Evolutionary conservation across 2,329 filamentous ascomycete species (phyloP), one percentile per base, ranked within the genome.

Genomic region (Fusarium austroafricanum): DNA sequence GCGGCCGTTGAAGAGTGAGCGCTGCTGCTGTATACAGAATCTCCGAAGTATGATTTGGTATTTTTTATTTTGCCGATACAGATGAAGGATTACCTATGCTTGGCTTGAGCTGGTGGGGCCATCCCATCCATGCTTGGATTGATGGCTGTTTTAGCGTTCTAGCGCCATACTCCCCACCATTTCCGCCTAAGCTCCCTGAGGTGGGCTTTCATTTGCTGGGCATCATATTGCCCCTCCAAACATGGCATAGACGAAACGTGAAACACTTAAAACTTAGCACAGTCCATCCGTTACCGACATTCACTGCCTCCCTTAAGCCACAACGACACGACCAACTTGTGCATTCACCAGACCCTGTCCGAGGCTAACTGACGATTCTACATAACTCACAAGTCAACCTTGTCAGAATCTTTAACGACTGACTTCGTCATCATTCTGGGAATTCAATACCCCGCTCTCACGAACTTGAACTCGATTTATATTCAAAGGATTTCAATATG

Each of bases 101-200:
- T 26, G 26, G 9, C 26, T 26, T 38, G 57, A 46, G 42, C 45
- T 65, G 46, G 70, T 72, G 70, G 70, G 71, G 44, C 61, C 35
- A 35, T 56, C 10, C 49, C 42, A 40, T n/a, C n/a, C n/a, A n/a
- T n/a, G n/a, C n/a, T n/a, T n/a, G n/a, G n/a, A n/a, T 21, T 10
- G n/a, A 21, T 39, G 55, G 54, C 61, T 61, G 50, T 38, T 37
- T 42, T 50, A 29, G 40, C 39, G 35, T 60, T 59, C 38, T 62
- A 67, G 66, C 39, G 65, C 66, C 56, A 26, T 42, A 40, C 51
- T 53, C 60, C 66, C 67, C 66, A 54, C 66, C 61, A 68, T 68
- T 67, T 65, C 45, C 45, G 26, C 57, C 61, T 60, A 33, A 61
- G 61, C 45, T 42, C 35, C 29, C 46, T 39, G 6, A 18, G 31